These are phyloP conservation scores for Ammopiptanthus mongolicus DNA, from an alignment of 306 rosid species.

Conservation along the genomic window DNA sequence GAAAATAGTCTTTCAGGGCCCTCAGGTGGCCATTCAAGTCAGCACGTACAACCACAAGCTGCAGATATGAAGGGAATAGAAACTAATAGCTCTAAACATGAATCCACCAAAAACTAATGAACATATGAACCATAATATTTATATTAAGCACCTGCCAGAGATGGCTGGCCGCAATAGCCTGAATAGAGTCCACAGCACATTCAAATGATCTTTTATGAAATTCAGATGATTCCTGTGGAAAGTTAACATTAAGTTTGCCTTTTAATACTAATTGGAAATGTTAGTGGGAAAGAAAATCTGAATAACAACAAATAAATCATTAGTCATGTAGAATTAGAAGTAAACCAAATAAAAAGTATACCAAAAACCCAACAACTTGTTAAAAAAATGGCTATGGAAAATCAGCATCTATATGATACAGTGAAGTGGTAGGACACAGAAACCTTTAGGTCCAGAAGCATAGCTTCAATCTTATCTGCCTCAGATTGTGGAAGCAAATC, in stretches of 20 bases:
- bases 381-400: neutral
- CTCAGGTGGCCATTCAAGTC: constrained; percentile 92
- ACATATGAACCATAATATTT: constrained; percentile 5
- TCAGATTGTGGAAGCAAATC: constrained; percentile 90
- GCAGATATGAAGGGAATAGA: constrained; percentile 35
- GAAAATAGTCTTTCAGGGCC: constrained; percentile 93
- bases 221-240: constrained; percentile 81
- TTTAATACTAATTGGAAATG: neutral
- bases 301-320: neutral
- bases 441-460: constrained; percentile 89
- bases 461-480: constrained; percentile 91
- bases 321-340: neutral
- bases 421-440: constrained; percentile 3
- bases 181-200: constrained; percentile 79
- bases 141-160: constrained; percentile 89
- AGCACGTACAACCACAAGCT: constrained; percentile 98
- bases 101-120: constrained; percentile 19
- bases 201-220: constrained; percentile 94
- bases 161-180: constrained; percentile 90
- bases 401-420: neutral
- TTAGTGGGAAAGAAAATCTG: constrained; percentile 2
- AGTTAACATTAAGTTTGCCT: constrained; percentile 10
- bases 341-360: neutral
- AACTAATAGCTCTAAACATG: constrained; percentile 17
- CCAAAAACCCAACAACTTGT: constrained; percentile 6